phyloP scores from a whole-genome alignment of 73 alveolate genomes.

The Blepharisma stoltei region DNA sequence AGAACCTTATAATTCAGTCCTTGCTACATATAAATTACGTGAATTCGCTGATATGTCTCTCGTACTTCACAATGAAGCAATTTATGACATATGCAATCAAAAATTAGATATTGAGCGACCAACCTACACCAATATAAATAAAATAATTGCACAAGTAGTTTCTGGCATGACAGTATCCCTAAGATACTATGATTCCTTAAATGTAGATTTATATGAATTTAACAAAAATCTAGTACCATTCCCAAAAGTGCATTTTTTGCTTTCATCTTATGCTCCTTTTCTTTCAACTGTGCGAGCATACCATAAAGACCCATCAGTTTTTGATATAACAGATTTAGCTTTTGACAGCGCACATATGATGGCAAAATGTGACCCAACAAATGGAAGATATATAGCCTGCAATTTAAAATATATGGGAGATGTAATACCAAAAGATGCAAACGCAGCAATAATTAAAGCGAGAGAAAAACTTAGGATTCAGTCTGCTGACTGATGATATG shows the following conservation, averaged over 20 bases:
- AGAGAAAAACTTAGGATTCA: constrained; percentile 44
- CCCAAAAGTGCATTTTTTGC: constrained; percentile 49
- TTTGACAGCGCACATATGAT: constrained; percentile 25
- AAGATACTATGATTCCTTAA: constrained; percentile 47
- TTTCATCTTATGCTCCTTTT: constrained; percentile 54
- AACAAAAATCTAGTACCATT: constrained; percentile 56
- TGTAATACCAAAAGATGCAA: constrained; percentile 7
- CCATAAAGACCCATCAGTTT: constrained; percentile 47
- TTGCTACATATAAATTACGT: constrained; percentile 42
- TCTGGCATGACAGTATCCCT: constrained; percentile 47
- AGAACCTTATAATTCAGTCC: constrained; percentile 77
- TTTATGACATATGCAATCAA: constrained; percentile 45
- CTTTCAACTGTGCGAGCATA: constrained; percentile 49
- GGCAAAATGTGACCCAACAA: background rate
- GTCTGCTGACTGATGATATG: constrained; percentile 96
- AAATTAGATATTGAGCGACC: constrained; percentile 50
- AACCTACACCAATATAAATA: constrained; percentile 41
- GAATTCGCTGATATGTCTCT: constrained; percentile 50
- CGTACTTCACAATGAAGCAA: constrained; percentile 55
- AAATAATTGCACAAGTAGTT: constrained; percentile 48
- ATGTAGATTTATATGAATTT: constrained; percentile 41
- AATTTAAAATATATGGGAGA: background rate
- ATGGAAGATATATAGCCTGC: constrained; percentile 20
- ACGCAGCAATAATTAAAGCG: background rate
- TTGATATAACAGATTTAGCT: constrained; percentile 43